These are phyloP conservation scores for Earliella scabrosa DNA, from an alignment of 1,284 basidiomycete genomes.

Conservation along the genomic window DNA sequence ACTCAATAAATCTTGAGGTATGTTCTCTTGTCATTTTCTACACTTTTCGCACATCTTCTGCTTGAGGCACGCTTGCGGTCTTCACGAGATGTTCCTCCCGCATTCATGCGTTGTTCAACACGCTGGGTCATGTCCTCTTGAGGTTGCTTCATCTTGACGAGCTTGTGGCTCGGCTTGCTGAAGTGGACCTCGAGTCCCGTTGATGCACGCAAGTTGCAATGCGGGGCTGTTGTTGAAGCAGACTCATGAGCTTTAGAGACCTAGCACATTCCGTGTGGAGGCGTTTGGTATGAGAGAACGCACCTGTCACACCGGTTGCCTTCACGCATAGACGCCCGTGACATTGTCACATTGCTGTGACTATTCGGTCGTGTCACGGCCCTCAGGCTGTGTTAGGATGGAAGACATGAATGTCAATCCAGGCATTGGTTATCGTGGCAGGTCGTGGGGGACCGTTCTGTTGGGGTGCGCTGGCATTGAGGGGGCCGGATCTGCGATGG, in stretches of 20 bases:
- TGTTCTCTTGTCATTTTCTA: neutral
- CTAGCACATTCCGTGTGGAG: neutral
- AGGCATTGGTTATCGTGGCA: too few relatives aligned
- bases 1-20: neutral
- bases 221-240: neutral
- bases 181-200: neutral
- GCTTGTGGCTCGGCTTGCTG: neutral
- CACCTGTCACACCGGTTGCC: neutral
- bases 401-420: too few relatives aligned
- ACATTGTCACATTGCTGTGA: too few relatives aligned
- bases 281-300: neutral
- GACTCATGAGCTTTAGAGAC: neutral
- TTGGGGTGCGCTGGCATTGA: too few relatives aligned
- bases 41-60: neutral
- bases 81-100: neutral
- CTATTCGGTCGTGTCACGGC: too few relatives aligned
- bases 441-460: too few relatives aligned
- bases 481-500: too few relatives aligned
- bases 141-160: neutral
- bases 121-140: neutral
- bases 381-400: too few relatives aligned
- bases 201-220: neutral
- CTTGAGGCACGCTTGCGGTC: neutral
- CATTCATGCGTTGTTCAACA: too few relatives aligned
- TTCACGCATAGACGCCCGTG: neutral